Percentiles rank a stretch among this genome's conserved stretches.
These are phyloP conservation scores for Erodium moschatum DNA, from an alignment of 441 rosid genomes.

Conservation along the genomic window DNA sequence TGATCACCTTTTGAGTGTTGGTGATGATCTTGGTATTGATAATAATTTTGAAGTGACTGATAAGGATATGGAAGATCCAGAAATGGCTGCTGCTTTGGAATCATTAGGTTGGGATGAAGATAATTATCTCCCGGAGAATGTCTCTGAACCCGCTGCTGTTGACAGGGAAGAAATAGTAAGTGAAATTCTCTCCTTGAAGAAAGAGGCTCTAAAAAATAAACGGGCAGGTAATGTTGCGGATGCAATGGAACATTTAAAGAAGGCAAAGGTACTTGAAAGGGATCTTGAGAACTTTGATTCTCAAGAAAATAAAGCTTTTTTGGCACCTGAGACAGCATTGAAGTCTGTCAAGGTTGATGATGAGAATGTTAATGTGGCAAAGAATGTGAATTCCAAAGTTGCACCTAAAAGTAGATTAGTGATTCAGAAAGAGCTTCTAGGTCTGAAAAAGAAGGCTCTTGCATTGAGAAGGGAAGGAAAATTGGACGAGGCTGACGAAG, in stretches of 20 bases:
- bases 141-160: conserved; percentile 18
- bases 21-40: conserved; percentile 45
- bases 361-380: conserved; percentile 21
- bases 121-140: conserved; percentile 25
- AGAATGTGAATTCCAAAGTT: conserved; percentile 24
- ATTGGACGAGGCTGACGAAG: conserved; percentile 63
- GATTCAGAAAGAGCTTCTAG: conserved; percentile 70
- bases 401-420: conserved; percentile 43
- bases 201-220: conserved; percentile 55
- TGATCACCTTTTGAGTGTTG: conserved; percentile 37
- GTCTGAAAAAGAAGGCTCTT: conserved; percentile 67
- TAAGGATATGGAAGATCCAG: conserved; percentile 76
- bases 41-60: conserved; percentile 69
- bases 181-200: conserved; percentile 53
- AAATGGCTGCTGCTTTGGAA: conserved; percentile 54
- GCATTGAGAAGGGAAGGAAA: conserved; percentile 69
- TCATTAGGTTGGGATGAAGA: conserved; percentile 80
- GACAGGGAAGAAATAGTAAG: conserved; percentile 36
- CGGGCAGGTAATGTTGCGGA: conserved; percentile 50
- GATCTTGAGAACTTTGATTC: conserved; percentile 38
- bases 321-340: conserved; percentile 19
- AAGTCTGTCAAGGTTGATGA: conserved; percentile 19
- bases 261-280: conserved; percentile 62
- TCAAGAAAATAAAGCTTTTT: conserved; percentile 21
- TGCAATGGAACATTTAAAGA: conserved; percentile 66